A percentile compares a stretch with the other conserved stretches of the same genome.
phyloP scores from a whole-genome alignment of 257 asterid species.

The Capsicum chinense region DNA sequence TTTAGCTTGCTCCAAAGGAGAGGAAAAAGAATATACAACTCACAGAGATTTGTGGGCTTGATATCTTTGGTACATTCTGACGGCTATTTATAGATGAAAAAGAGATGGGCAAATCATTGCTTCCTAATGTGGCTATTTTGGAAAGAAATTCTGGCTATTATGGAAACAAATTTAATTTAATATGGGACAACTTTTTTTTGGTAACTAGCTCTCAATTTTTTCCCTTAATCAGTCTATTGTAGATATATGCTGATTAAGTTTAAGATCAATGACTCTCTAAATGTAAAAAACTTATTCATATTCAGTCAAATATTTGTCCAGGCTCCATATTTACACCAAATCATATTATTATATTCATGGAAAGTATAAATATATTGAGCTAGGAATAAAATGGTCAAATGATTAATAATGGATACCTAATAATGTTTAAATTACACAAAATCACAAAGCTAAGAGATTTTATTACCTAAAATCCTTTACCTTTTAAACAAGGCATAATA shows the following conservation, averaged over 20 bases:
- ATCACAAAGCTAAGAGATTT: too few relatives aligned
- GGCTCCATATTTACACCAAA: background rate
- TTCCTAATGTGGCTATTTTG: background rate
- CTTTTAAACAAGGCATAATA: too few relatives aligned
- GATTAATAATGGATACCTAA: background rate
- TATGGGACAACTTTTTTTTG: background rate
- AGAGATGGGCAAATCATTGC: background rate
- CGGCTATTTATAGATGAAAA: constrained; percentile 9
- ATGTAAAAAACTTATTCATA: background rate
- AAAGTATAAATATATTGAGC: background rate
- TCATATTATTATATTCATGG: background rate
- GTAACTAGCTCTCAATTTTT: background rate
- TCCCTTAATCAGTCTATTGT: background rate
- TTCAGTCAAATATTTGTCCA: background rate
- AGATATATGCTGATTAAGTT: background rate
- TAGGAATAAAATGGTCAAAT: background rate
- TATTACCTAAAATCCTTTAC: too few relatives aligned
- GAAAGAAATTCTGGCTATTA: background rate
- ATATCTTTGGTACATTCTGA: background rate
- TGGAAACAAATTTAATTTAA: background rate
- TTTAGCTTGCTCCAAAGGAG: background rate
- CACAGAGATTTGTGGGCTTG: background rate
- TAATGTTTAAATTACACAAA: too few relatives aligned
- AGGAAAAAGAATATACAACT: background rate
- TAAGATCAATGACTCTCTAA: background rate